These are phyloP conservation scores for Emergomyces pasteurianus DNA, from an alignment of 2,329 filamentous ascomycete genomes.

Conservation along the genomic window DNA sequence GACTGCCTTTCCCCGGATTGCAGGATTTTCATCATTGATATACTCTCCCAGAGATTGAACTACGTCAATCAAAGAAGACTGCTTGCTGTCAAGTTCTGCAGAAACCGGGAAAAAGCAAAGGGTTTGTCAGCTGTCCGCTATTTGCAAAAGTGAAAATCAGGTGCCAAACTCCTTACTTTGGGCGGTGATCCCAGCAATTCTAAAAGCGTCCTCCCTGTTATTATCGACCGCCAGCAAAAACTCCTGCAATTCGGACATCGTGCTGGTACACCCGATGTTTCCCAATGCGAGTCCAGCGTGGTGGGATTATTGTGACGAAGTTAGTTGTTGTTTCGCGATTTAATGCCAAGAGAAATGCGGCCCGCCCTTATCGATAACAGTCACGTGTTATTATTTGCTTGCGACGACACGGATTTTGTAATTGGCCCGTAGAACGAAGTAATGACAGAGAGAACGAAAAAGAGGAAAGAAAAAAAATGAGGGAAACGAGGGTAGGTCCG, in stretches of 20 bases:
- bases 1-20: slow-evolving; percentile 47
- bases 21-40: slow-evolving; percentile 53
- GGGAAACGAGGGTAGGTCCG: no score
- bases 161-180: slow-evolving; percentile 23
- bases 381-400: slow-evolving; percentile 14
- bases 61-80: slow-evolving; percentile 49
- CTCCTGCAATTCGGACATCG: slow-evolving; percentile 37
- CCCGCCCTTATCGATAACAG: slow-evolving; percentile 22
- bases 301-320: slow-evolving; percentile 1
- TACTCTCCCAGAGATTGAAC: slow-evolving; percentile 55
- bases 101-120: neutral
- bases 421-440: neutral
- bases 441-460: no score
- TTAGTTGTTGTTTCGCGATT: neutral
- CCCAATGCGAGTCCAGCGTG: neutral
- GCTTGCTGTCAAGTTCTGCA: slow-evolving; percentile 46
- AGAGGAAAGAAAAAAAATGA: neutral
- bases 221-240: slow-evolving; percentile 38
- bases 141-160: slow-evolving; percentile 2
- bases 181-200: slow-evolving; percentile 33
- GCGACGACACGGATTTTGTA: neutral
- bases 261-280: slow-evolving; percentile 9
- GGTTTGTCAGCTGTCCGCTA: neutral
- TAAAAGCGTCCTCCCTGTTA: slow-evolving; percentile 34
- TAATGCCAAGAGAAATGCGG: neutral